Evolutionary conservation across 352 stramenopile species (phyloP).

Genomic region (Phytophthora constricta): DNA sequence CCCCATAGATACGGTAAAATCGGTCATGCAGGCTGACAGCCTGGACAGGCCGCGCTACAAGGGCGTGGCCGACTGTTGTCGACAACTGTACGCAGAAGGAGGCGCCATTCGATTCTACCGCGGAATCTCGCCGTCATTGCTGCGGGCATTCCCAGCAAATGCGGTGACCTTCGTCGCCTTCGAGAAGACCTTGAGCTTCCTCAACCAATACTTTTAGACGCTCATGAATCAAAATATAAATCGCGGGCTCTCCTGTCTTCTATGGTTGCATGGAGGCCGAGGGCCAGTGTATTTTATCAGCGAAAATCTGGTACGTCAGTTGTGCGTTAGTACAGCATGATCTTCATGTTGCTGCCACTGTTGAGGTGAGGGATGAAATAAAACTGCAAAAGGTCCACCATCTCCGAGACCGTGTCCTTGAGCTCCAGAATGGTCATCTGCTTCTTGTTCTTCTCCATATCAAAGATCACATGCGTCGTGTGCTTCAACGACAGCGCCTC

Average conservation of each 20-base stretch:
- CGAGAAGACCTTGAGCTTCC: conserved; percentile 78
- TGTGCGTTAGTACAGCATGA: conserved; percentile 70
- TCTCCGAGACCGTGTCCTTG: conserved; percentile 85
- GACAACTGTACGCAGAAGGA: conserved; percentile 74
- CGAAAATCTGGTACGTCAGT: conserved; percentile 1
- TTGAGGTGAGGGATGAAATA: conserved; percentile 72
- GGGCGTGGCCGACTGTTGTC: conserved; percentile 71
- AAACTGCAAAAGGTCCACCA: conserved; percentile 82
- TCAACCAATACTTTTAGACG: conserved; percentile 74
- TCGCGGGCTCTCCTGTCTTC: conserved; percentile 13
- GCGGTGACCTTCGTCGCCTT: conserved; percentile 89
- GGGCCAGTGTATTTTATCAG: conserved; percentile 13
- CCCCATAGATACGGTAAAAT: conserved; percentile 86
- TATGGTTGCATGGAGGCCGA: conserved; percentile 4
- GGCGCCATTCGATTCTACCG: conserved; percentile 75
- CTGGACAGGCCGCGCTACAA: conserved; percentile 75
- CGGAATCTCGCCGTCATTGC: conserved; percentile 77
- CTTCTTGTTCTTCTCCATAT: conserved; percentile 92
- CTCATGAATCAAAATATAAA: conserved; percentile 8
- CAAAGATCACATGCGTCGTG: conserved; percentile 81
- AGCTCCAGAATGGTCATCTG: conserved; percentile 81
- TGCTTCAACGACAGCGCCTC: conserved; percentile 76
- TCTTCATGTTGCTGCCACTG: conserved; percentile 61
- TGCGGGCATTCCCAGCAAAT: conserved; percentile 82
- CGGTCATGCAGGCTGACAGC: conserved; percentile 79